phyloP scores from a whole-genome alignment of 805 yeast genomes.

The Schizosaccharomyces lindneri region DNA sequence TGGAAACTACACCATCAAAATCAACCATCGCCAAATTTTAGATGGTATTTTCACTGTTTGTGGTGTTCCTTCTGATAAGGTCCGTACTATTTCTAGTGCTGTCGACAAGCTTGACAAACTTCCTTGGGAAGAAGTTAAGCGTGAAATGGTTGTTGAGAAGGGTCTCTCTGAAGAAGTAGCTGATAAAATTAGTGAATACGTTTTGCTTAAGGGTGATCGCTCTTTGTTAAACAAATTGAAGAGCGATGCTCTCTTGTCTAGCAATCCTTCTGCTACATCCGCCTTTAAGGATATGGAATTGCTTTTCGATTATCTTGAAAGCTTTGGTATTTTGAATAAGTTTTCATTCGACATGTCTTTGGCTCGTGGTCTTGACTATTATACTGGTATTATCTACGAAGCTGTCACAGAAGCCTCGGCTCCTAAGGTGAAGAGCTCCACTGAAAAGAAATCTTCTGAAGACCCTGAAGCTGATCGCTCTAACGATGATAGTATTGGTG shows the following conservation, averaged over 20 bases:
- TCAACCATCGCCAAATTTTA: constrained; percentile 83
- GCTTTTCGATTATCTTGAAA: constrained; percentile 54
- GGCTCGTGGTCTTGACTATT: constrained; percentile 93
- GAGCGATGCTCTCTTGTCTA: constrained; percentile 29
- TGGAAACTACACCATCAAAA: constrained; percentile 65
- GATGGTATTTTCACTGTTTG: constrained; percentile 90
- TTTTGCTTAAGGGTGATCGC: constrained; percentile 47
- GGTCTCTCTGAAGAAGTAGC: constrained; percentile 79
- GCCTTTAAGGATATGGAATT: constrained; percentile 64
- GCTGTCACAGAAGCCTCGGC: constrained; percentile 89
- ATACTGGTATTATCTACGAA: constrained; percentile 90
- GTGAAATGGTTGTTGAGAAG: constrained; percentile 80
- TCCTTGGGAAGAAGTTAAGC: constrained; percentile 86
- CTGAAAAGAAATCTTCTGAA: constrained; percentile 15
- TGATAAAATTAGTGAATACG: constrained; percentile 76
- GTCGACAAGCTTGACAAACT: constrained; percentile 88
- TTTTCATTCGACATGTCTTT: constrained; percentile 77
- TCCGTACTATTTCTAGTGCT: constrained; percentile 77
- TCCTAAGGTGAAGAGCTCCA: constrained; percentile 36
- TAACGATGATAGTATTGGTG: constrained; percentile 90
- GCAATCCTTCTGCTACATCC: constrained; percentile 46
- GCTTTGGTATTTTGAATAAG: constrained; percentile 39
- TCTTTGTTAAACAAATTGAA: constrained; percentile 27
- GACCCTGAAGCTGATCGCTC: constrained; percentile 43
- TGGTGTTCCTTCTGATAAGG: constrained; percentile 85